Evolutionary conservation across 768 basidiomycete species (phyloP).

Genomic region (Phlegmacium glaucopus): DNA sequence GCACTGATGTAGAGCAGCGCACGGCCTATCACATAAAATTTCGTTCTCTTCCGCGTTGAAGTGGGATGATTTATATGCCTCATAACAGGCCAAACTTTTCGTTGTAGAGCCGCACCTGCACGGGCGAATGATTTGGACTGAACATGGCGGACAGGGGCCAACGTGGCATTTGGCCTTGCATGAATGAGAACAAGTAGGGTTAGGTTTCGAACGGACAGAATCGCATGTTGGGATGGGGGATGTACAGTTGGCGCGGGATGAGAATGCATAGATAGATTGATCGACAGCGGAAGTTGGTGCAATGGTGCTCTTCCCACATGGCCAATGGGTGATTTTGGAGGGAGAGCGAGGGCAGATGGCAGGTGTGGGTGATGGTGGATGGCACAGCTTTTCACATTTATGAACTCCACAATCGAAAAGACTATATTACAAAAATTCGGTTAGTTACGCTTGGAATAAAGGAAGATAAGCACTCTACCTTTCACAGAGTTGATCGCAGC

Average conservation of each 20-base stretch:
- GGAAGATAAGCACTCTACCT: constrained; percentile 34
- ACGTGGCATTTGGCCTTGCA: constrained; percentile 73
- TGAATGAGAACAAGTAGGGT: constrained; percentile 65
- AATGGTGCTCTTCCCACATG: constrained; percentile 71
- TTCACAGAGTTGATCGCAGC: constrained; percentile 59
- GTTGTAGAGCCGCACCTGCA: constrained; percentile 85
- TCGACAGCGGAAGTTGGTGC: constrained; percentile 28
- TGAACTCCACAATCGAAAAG: constrained; percentile 78
- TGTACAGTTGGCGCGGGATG: constrained; percentile 52
- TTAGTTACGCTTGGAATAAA: constrained; percentile 1
- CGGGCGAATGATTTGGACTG: constrained; percentile 61
- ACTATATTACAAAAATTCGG: constrained; percentile 29
- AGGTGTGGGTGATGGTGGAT: constrained; percentile 60
- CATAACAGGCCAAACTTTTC: constrained; percentile 51
- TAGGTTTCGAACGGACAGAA: constrained; percentile 61
- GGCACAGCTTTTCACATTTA: constrained; percentile 69
- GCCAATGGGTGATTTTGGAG: constrained; percentile 62
- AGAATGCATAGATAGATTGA: constrained; percentile 30
- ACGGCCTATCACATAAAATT: constrained; percentile 78
- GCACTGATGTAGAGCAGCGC: constrained; percentile 82
- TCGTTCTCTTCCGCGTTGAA: constrained; percentile 38
- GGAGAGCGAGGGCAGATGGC: constrained; percentile 76
- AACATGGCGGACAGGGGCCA: constrained; percentile 80
- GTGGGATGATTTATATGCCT: constrained; percentile 32
- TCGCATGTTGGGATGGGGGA: constrained; percentile 81